Percentiles rank a stretch among this genome's conserved stretches.
phyloP scores from a whole-genome alignment of 2,329 filamentous ascomycete genomes.

The Stagonosporopsis cucurbitacearum region DNA sequence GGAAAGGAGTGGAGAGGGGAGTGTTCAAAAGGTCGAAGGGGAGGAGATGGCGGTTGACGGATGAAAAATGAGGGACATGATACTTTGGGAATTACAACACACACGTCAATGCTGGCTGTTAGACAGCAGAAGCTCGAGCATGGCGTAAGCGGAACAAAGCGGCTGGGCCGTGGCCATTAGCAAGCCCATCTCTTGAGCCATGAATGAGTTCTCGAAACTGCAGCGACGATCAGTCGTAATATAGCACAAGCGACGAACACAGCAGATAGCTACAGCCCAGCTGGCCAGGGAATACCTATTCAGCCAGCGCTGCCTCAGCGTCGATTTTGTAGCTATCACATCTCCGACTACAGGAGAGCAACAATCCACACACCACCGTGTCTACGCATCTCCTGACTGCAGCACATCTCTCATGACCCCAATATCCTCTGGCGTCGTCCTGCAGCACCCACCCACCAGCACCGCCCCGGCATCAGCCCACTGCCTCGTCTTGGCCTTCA shows the following conservation, averaged over 20 bases:
- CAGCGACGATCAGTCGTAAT: not conserved
- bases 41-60: conserved; percentile 31
- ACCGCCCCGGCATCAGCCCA: conserved; percentile 49
- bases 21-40: conserved; percentile 13
- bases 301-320: not conserved
- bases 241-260: not conserved
- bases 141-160: no score
- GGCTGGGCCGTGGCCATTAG: not conserved
- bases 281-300: no score
- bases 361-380: not conserved
- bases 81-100: not conserved
- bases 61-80: conserved; percentile 9
- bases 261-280: not conserved
- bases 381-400: not conserved
- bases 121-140: not conserved
- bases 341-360: not conserved
- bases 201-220: not conserved
- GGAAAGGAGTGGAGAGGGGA: conserved; percentile 26
- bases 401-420: conserved; percentile 39
- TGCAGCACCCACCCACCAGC: conserved; percentile 57
- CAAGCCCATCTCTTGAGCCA: not conserved
- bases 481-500: conserved; percentile 40
- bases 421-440: conserved; percentile 54
- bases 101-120: not conserved
- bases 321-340: not conserved